Conservation (phyloP, 176 grass and related monocot genomes). For the Oryza australiensis region DNA sequence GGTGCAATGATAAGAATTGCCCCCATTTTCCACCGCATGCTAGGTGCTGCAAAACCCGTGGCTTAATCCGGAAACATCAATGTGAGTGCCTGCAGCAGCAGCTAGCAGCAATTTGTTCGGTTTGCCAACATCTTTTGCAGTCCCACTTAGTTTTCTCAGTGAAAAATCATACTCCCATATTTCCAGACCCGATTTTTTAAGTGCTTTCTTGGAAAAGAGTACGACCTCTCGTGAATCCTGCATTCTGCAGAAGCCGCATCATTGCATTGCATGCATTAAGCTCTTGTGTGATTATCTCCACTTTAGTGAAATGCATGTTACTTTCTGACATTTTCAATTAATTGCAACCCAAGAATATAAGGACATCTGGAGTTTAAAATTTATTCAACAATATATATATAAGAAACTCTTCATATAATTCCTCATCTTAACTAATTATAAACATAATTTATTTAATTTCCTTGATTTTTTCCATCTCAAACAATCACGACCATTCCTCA, state of each 20-base stretch:
- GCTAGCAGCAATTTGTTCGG: conserved; percentile 40
- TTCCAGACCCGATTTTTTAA: background rate
- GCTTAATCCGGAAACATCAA: conserved; percentile 42
- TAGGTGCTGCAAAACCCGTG: conserved; percentile 34
- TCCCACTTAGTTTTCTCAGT: conserved; percentile 17
- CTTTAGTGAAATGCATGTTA: background rate
- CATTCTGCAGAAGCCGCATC: background rate
- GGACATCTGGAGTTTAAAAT: too few relatives aligned
- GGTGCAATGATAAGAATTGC: conserved; percentile 42
- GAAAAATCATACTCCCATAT: background rate
- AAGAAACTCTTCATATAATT: too few relatives aligned
- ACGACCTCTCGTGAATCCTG: conserved; percentile 10
- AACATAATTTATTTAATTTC: too few relatives aligned
- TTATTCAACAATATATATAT: too few relatives aligned
- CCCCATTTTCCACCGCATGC: background rate
- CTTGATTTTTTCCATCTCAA: too few relatives aligned
- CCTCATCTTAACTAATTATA: too few relatives aligned
- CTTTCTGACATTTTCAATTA: background rate
- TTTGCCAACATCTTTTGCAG: conserved; percentile 49
- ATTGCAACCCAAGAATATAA: too few relatives aligned
- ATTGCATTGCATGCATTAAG: background rate
- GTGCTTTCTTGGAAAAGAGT: background rate
- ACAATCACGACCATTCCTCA: too few relatives aligned
- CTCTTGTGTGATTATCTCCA: background rate
- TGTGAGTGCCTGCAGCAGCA: conserved; percentile 46